Evolutionary conservation across 768 basidiomycete genomes (phyloP), one percentile per base, ranked within the genome.

Genomic region (Boletus vinaceobasis): DNA sequence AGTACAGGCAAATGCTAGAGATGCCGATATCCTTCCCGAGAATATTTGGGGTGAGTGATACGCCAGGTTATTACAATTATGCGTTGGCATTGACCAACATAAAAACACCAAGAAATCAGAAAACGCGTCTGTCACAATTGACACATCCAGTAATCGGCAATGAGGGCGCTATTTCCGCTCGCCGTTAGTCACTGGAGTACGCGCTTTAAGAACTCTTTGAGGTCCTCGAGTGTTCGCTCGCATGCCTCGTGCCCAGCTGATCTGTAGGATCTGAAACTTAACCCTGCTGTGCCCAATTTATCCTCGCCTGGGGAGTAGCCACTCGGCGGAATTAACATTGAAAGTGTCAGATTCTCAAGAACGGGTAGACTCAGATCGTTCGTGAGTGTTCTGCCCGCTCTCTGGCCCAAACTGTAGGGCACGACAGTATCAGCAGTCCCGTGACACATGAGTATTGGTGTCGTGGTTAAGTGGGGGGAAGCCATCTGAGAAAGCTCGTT

Each of bases 361-460:
- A 46, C 65, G 19, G 77, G 63, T 52, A 88, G 74, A 15, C 83
- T 82, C 38, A 90, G 65, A 15, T 78, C 61, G 14, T 75, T 66
- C 35, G 77, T 79, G 42, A 95, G 72, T 55, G 80, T 79, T 7
- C 84, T 78, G 36, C 78, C 72, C 8, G 89, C 88, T 46, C 70
- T 69, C 50, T 77, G 67, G 23, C 83, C 82, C 47, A 84, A 75
- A 27, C 77, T 58, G 60, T 76, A 77, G 53, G 77, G 77, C 50
- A 97, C 86, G 23, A 96, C 76, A 7, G 82, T 85, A 72, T 98
- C 94, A 15, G 69, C 76, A 7, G 76, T 79, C 23, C 93, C 93
- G 59, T 93, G 90, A 13, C 88, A 94, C 84, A 90, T 90, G 72
- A 96, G 95, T 29, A 95, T 77, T 1, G 93, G 89, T 21, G 83